Base-by-base conservation (phyloP, 75 land plant genomes). In the Pseudotsuga menziesii region DNA sequence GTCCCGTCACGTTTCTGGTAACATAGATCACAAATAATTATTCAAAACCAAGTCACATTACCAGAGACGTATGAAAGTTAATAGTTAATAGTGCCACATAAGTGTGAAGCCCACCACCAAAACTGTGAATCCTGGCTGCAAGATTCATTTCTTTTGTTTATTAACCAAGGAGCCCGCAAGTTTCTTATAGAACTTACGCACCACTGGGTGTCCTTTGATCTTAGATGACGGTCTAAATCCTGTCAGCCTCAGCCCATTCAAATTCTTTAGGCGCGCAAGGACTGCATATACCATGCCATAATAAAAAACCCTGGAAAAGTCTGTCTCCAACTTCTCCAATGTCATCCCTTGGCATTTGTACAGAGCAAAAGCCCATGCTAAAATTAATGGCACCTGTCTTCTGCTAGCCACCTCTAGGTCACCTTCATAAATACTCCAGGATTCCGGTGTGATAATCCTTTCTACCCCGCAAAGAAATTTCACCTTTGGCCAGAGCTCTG, bases 341-440 rank as follows among this genome's bases (percentile, higher is more conserved):
- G 90, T 90, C 94, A 92, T 90, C 29, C 94, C 94, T 58, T 92
- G 94, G 82, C 93, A 92, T 74, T 92, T 92, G 85, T 92, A 93
- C 77, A 92, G 83, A 76, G 91, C 90, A 1, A 92, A 35, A 25
- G 93, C 91, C 95, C 95, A 92, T 56, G 91, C 93, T 78, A 92
- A 74, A 57, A 90, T 72, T 44, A 90, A 77, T 0, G 95, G 95
- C 7, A 92, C 78, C 79, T 92, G 95, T 52, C 41, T 78, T 56
- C 93, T 80, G 22, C n/a, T 78, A 4, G 93, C 95, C 44, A 80
- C 44, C 78, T 86, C 81, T 52, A 25, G 67, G 27, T 80, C 82
- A 16, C 89, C 92, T 23, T 88, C 91, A 77, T 79, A 29, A 17
- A 92, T 83, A 9, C 74, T 76, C 92, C 92, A 92, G 36, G 56